A percentile compares a stretch with the other conserved stretches of the same genome.
Conservation (phyloP, 1,139 yeast genomes). For the Wickerhamomyces sp. region DNA sequence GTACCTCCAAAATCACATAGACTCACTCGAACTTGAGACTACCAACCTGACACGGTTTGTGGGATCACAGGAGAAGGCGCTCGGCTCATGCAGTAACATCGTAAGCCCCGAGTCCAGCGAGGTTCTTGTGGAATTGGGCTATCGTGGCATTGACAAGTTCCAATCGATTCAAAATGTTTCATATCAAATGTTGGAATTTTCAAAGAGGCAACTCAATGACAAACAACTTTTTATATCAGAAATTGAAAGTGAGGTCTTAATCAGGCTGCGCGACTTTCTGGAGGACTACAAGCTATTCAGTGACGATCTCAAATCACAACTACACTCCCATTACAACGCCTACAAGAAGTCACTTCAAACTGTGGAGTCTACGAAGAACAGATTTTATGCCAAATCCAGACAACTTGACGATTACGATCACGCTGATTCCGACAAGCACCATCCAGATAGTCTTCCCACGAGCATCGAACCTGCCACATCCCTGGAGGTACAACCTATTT, state of each 20-base stretch:
- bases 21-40: constrained; percentile 12
- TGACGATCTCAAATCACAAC: constrained; percentile 4
- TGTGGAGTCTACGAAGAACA: constrained; percentile 7
- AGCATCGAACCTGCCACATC: constrained; percentile 2
- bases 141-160: neutral
- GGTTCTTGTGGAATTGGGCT: constrained; percentile 1
- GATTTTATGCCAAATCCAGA: constrained; percentile 11
- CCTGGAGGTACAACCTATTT: neutral
- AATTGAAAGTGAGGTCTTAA: constrained; percentile 12
- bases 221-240: constrained; percentile 7
- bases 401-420: constrained; percentile 12
- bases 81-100: neutral
- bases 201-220: constrained; percentile 4
- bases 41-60: constrained; percentile 7
- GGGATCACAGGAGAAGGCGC: constrained; percentile 1
- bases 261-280: constrained; percentile 16
- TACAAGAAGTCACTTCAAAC: constrained; percentile 11
- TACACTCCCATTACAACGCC: constrained; percentile 9
- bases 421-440: neutral
- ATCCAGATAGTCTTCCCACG: neutral
- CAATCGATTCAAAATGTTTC: constrained; percentile 8
- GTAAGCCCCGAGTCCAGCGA: neutral
- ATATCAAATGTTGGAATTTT: constrained; percentile 4
- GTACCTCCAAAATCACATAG: constrained; percentile 15
- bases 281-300: constrained; percentile 16